Evolutionary conservation across 495 filamentous ascomycete species (phyloP), one percentile per base, ranked within the genome.

Genomic region (Podospora sp.): DNA sequence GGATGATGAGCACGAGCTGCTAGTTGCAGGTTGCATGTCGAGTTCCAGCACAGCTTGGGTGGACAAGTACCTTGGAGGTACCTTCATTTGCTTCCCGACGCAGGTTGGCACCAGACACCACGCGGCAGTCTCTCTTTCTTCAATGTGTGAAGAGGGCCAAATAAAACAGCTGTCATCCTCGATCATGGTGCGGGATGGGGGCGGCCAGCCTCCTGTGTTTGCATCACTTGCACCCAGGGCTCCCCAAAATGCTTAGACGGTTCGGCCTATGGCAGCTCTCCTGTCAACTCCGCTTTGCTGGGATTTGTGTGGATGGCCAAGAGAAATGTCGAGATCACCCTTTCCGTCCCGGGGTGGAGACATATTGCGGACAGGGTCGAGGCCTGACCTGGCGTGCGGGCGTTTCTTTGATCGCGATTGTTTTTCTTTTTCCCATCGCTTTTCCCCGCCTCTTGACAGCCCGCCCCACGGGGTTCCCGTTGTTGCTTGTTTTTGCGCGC

Each of bases 251-350:
- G 40, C 40, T 46, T 46, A 46, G 40, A 46, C 40, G 40, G 40
- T 46, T 46, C 40, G 16, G 40, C 40, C 40, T 46, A 46, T 46
- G 40, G 12, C 40, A 46, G 40, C 40, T 4, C 16, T 46, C 16
- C 40, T 46, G 40, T 46, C 40, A 46, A 12, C 40, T 46, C 40
- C 40, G 40, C 40, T 46, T 46, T 46, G 40, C 22, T 26, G 40
- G 40, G 49, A 33, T 52, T 27, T 52, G 61, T 33, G 61, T 20
- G 61, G 26, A 29, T 24, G 27, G 61, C 62, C 62, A 55, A 65
- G 62, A 55, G 26, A 58, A 57, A 65, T 63, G 63, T 65, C 63
- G 51, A 65, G 63, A 65, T 65, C 63, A 46, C 52, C 51, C 62
- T 50, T 46, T 51, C 53, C 63, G 63, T 27, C 20, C 61, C 21